Evolutionary conservation across 371 early-diverging fungal genomes (phyloP).

Genomic region (Thermomucor indicae-seudaticae): DNA sequence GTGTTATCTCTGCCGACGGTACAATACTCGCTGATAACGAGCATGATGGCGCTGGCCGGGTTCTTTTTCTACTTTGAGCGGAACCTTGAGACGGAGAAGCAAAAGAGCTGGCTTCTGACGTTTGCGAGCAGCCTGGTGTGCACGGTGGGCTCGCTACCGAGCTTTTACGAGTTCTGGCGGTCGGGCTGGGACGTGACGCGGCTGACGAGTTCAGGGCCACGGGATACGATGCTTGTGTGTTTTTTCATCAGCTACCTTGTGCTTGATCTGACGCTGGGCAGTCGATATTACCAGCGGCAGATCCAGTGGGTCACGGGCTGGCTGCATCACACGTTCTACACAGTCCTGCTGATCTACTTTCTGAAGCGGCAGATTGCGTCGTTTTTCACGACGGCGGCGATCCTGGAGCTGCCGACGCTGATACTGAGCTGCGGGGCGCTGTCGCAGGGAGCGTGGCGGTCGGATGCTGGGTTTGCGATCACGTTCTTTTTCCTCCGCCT

Average conservation of each 20-base stretch:
- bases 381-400: slow-evolving; percentile 20
- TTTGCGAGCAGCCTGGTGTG: slow-evolving; percentile 34
- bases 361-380: slow-evolving; percentile 11
- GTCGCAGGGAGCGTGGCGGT: slow-evolving; percentile 10
- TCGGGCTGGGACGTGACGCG: slow-evolving; percentile 28
- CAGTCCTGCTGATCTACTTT: slow-evolving; percentile 15
- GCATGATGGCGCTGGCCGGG: slow-evolving; percentile 6
- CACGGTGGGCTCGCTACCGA: slow-evolving; percentile 27
- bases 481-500: slow-evolving; percentile 29
- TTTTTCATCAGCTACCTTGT: slow-evolving; percentile 36
- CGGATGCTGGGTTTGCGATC: slow-evolving; percentile 22
- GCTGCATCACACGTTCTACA: slow-evolving; percentile 45
- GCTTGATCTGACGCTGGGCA: slow-evolving; percentile 37
- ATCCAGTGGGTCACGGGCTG: slow-evolving; percentile 44
- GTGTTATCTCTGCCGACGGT: neutral
- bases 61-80: slow-evolving; percentile 23
- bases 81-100: slow-evolving; percentile 20
- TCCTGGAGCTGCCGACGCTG: slow-evolving; percentile 30
- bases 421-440: slow-evolving; percentile 25
- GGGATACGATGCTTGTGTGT: slow-evolving; percentile 11
- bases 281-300: slow-evolving; percentile 32
- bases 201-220: neutral
- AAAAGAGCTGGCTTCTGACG: slow-evolving; percentile 35
- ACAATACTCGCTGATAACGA: neutral
- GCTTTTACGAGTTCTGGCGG: slow-evolving; percentile 18